Conservation (phyloP, 2,329 filamentous ascomycete genomes). For the Magnaporthiopsis rhizophila region DNA sequence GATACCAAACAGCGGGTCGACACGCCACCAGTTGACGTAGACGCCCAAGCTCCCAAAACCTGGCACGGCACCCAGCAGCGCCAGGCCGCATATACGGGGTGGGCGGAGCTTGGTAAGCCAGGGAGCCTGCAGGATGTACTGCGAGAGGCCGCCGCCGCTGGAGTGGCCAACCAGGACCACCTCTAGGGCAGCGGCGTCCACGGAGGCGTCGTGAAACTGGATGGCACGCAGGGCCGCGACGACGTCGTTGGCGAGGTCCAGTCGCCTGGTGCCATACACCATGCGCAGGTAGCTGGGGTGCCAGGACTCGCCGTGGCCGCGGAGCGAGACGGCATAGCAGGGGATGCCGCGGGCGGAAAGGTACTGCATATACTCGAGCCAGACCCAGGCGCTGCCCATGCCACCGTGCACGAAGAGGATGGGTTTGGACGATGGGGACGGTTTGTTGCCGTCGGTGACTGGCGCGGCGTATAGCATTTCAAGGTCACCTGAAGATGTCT, state of each 20-base stretch:
- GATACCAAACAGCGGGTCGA: constrained; percentile 40
- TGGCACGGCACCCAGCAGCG: constrained; percentile 37
- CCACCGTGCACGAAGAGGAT: constrained; percentile 47
- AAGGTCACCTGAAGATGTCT: constrained; percentile 35
- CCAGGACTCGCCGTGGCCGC: constrained; percentile 46
- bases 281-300: constrained; percentile 39
- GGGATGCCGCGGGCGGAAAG: constrained; percentile 35
- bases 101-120: constrained; percentile 18
- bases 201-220: constrained; percentile 20
- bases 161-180: constrained; percentile 42
- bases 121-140: constrained; percentile 33
- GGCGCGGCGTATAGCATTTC: constrained; percentile 39
- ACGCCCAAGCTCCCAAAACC: constrained; percentile 34
- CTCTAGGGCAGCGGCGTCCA: constrained; percentile 25
- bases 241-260: constrained; percentile 35
- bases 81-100: constrained; percentile 34
- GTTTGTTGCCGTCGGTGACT: neutral
- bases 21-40: constrained; percentile 35
- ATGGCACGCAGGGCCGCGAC: constrained; percentile 17
- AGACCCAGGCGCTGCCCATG: constrained; percentile 45
- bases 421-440: constrained; percentile 20
- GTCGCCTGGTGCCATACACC: constrained; percentile 35
- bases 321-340: constrained; percentile 44
- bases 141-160: constrained; percentile 40
- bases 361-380: constrained; percentile 42